Percentiles rank a stretch among this genome's conserved stretches.
These are phyloP conservation scores for Funneliformis mosseae DNA, from an alignment of 192 early-diverging fungal genomes.

Conservation along the genomic window DNA sequence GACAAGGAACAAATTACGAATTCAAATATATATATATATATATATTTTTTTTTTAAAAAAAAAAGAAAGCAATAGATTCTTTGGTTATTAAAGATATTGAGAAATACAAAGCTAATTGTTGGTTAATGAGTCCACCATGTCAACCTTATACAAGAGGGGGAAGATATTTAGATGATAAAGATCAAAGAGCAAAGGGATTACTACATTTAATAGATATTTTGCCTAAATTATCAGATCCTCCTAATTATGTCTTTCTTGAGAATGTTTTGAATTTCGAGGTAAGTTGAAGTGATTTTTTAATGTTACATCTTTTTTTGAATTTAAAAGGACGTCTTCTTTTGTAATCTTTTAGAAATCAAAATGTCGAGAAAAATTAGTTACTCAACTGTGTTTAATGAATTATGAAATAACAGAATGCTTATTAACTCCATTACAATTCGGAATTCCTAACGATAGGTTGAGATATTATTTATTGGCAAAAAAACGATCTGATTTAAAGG, in stretches of 20 bases:
- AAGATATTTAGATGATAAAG: slow-evolving; percentile 73
- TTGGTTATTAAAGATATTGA: slow-evolving; percentile 52
- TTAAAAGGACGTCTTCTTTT: neutral
- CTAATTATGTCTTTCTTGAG: slow-evolving; percentile 70
- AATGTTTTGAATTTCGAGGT: slow-evolving; percentile 83
- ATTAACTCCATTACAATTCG: slow-evolving; percentile 70
- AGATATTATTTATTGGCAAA: slow-evolving; percentile 74
- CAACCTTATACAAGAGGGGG: slow-evolving; percentile 84
- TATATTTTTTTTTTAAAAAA: neutral
- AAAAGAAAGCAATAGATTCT: slow-evolving; percentile 53
- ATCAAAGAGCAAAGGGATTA: slow-evolving; percentile 71
- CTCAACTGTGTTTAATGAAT: slow-evolving; percentile 52
- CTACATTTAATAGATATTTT: slow-evolving; percentile 69
- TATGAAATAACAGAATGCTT: slow-evolving; percentile 73
- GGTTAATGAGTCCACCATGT: slow-evolving; percentile 93
- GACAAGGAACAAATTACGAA: too few relatives aligned
- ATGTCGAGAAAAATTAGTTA: slow-evolving; percentile 59
- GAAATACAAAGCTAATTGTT: slow-evolving; percentile 70
- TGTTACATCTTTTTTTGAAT: neutral
- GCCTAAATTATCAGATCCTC: slow-evolving; percentile 51
- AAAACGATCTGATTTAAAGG: neutral
- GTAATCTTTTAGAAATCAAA: slow-evolving; percentile 51
- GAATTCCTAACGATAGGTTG: slow-evolving; percentile 76
- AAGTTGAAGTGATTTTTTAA: slow-evolving; percentile 41
- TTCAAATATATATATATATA: neutral